Percentiles rank a stretch among this genome's conserved stretches.
Conservation (phyloP, 352 stramenopile genomes). For the Peronospora belbahrii region DNA sequence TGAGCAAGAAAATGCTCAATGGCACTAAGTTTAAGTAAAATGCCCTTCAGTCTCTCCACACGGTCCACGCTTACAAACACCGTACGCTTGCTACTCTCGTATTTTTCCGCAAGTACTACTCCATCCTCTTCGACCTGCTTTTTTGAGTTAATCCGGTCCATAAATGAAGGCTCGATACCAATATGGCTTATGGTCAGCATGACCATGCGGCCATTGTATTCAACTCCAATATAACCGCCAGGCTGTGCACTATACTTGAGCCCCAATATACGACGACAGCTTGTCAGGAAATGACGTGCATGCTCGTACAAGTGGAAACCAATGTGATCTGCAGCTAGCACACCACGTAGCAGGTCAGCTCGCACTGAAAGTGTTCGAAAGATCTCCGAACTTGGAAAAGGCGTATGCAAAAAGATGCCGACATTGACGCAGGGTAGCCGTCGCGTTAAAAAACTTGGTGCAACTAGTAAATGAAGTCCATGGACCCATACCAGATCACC, state of each 20-base stretch:
- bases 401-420: constrained; percentile 98
- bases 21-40: constrained; percentile 94
- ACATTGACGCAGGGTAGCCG: constrained; percentile 91
- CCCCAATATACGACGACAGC: constrained; percentile 85
- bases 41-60: constrained; percentile 95
- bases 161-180: constrained; percentile 91
- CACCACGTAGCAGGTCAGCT: constrained; percentile 92
- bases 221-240: constrained; percentile 89
- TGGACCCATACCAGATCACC: constrained; percentile 96
- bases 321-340: constrained; percentile 96
- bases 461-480: constrained; percentile 96
- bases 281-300: constrained; percentile 96
- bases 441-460: constrained; percentile 94
- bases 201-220: constrained; percentile 96
- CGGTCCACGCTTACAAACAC: constrained; percentile 93
- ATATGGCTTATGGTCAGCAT: constrained; percentile 96
- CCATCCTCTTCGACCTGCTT: constrained; percentile 46
- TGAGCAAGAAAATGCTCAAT: constrained; percentile 91
- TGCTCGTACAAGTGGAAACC: constrained; percentile 98
- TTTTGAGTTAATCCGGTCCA: constrained; percentile 56
- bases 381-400: constrained; percentile 98
- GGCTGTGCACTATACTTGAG: constrained; percentile 89
- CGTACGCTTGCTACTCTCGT: constrained; percentile 42
- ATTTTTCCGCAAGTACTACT: constrained; percentile 35
- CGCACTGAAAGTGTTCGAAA: constrained; percentile 96